These are phyloP conservation scores for Cornus controversa DNA, from an alignment of 148 eudicot species.

Conservation along the genomic window DNA sequence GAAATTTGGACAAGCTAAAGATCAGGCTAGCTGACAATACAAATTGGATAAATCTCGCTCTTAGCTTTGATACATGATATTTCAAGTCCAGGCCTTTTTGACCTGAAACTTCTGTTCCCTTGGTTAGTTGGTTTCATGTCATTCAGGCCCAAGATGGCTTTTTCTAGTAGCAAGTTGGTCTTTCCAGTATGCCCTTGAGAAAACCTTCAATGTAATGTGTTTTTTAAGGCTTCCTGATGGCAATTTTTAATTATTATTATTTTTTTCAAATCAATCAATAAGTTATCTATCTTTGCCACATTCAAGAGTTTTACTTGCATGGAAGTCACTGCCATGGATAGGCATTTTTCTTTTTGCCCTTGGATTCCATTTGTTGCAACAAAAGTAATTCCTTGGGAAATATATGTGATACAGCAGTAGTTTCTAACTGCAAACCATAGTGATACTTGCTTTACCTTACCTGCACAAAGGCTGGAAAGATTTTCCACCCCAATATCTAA, in stretches of 20 bases:
- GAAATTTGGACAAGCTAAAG: neutral
- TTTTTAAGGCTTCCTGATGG: neutral
- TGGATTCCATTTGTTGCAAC: neutral
- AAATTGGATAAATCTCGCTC: too few relatives aligned
- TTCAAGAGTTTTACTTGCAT: neutral
- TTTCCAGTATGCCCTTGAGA: neutral
- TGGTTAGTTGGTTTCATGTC: too few relatives aligned
- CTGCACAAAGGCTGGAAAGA: neutral
- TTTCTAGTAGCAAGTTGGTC: neutral
- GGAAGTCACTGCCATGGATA: neutral
- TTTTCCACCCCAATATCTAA: neutral
- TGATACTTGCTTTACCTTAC: neutral
- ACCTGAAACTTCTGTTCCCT: too few relatives aligned
- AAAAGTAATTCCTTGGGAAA: neutral
- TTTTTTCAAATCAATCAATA: neutral
- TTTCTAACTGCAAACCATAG: neutral
- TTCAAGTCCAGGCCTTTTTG: too few relatives aligned
- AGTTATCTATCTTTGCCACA: neutral
- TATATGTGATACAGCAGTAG: neutral
- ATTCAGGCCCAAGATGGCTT: neutral
- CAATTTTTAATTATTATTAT: neutral
- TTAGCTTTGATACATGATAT: too few relatives aligned
- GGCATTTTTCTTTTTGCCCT: neutral
- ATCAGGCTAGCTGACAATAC: neutral
- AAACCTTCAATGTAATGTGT: too few relatives aligned